phyloP scores from a whole-genome alignment of 1,284 basidiomycete genomes.

The Phenoliferia sp. region DNA sequence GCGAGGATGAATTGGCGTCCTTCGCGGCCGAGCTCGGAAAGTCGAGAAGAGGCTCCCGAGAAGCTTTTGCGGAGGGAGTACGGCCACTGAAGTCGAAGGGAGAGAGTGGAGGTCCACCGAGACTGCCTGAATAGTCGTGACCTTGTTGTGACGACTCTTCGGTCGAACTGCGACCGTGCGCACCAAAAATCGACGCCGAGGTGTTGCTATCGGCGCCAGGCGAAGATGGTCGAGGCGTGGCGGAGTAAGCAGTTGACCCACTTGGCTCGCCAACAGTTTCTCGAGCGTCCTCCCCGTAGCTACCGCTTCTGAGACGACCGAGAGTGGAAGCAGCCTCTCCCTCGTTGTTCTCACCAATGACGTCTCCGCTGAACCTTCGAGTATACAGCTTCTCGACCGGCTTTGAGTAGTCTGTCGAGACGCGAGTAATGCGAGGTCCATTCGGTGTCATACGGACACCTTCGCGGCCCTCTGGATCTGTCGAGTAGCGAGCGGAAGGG shows the following conservation, averaged over 20 bases:
- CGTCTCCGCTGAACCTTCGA: not conserved
- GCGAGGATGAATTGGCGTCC: not conserved
- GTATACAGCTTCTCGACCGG: not conserved
- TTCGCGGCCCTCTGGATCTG: not conserved
- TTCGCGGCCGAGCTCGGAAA: not conserved
- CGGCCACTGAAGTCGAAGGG: not conserved
- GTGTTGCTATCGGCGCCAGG: no score
- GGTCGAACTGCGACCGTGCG: no score
- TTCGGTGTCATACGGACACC: not conserved
- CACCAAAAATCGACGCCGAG: no score
- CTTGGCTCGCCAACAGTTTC: no score
- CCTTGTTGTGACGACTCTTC: no score
- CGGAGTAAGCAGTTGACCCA: no score
- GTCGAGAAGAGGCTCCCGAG: slow-evolving; percentile 2
- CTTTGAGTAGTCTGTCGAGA: slow-evolving; percentile 1
- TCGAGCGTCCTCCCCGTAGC: no score
- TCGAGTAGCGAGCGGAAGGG: not conserved
- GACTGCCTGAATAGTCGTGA: not conserved
- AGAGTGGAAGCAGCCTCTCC: no score
- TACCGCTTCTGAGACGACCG: no score
- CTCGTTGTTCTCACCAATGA: not conserved
- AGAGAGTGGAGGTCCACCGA: not conserved
- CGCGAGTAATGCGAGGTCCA: slow-evolving; percentile 14
- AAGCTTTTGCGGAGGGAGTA: not conserved
- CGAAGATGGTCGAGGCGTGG: no score